Evolutionary conservation across 257 asterid species (phyloP), one percentile per base, ranked within the genome.

Genomic region (Solanum rostratum): DNA sequence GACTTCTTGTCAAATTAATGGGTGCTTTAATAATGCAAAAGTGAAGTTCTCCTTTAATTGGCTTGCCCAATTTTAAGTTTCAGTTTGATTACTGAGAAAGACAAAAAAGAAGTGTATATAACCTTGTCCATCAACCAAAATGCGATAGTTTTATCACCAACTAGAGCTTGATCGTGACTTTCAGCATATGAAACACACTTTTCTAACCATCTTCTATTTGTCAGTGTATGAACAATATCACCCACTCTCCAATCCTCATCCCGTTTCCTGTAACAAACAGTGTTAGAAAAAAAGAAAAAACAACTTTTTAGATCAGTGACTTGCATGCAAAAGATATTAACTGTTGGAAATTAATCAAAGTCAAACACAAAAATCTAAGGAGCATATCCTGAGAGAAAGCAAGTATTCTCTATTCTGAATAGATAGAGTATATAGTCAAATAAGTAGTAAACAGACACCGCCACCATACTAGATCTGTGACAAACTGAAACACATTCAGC

Each of bases 41-140:
- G 5, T 45, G 16, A 45, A 49, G 15, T 18, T 52, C 78, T 46
- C 65, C 79, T 65, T 83, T 80, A 46, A 82, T 60, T 46, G 60
- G 57, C 66, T 46, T 65, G 30, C 37, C 11, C 80, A 83, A 83
- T 52, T 59, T 76, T 37, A 65, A 81, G 27, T 60, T 60, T 16
- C 84, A 43, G 24, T 76, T 33, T n/a, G 60, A 81, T 14, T 16
- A 66, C 60, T 54, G 65, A 80, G 60, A 62, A 69, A 85, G 10
- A 3, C 30, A 45, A 22, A 41, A 52, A 49, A 45, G 65, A 85
- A 70, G 85, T 24, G 70, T 89, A 83, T 50, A 84, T 29, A 80
- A 96, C 99, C 99, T 97, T 97, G 90, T 97, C 99, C 99, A 96
- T 96, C 91, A 96, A 87, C 99, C 98, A 94, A 90, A 96, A 96